Base-by-base conservation (phyloP, 75 land plant species). In the Gnetum montanum region DNA sequence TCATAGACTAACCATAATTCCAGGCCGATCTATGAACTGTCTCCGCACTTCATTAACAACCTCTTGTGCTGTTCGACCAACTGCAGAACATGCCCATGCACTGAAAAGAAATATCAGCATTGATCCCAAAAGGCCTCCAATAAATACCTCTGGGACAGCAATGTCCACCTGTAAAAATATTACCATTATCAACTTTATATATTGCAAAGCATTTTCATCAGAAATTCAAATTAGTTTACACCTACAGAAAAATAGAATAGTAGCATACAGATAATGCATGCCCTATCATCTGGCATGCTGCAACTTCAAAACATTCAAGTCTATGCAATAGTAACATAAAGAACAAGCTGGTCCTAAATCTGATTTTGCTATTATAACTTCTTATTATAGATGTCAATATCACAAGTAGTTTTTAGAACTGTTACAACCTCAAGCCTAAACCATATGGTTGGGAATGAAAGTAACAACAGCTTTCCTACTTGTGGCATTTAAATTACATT, bases 61-160 rank as follows among this genome's bases (percentile, higher is more conserved):
- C 70, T 95, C 99, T 52, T 95, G 99, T 58, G 99, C 99, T 46
- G 97, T 95, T 70, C 88, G 80, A 44, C 99, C 99, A 43, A 95
- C 99, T 36, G 99, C 99, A 66, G 97, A 55, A 70, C 99, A 95
- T 13, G 99, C 91, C 99, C 99, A 95, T 43, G 99, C 99, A 83
- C 99, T 95, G 66, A 95, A 95, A 22, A 95, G 69, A 62, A 63
- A 90, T 22, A 95, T 90, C 38, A 95, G 84, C 99, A 95, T 95
- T 1, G 99, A 86, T 24, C 99, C 99, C 61, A 95, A 71, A 44
- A 95, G 54, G 16, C 99, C 99, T 66, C 92, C 99, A 50, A 95
- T 66, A 54, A 95, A 95, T 49, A 95, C 96, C 61, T 95, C 99
- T 11, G 99, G 99, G 47, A 90, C 83, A 25, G 99, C 96, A 61